Conservation (phyloP, 345 rosid genomes). For the Gossypium anomalum region DNA sequence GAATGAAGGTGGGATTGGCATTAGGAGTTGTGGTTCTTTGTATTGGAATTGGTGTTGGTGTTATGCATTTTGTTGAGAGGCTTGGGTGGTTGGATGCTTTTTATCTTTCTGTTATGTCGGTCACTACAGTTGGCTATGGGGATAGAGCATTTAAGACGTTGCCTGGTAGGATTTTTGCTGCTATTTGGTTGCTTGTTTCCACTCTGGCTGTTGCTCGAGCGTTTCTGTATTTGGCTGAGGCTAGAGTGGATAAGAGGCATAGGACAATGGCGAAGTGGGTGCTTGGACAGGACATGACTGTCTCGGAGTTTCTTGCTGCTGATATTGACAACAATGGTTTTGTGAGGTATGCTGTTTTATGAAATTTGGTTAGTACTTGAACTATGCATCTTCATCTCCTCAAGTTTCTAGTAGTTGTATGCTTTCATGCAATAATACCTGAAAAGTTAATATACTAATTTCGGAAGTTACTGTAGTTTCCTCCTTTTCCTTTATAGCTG, state of each 20-base stretch:
- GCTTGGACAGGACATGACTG: slow-evolving; percentile 74
- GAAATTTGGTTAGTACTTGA: background rate
- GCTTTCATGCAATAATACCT: background rate
- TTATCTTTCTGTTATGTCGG: slow-evolving; percentile 94
- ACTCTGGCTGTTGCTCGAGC: slow-evolving; percentile 88
- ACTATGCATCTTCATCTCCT: slow-evolving; percentile 1
- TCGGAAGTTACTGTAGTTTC: background rate
- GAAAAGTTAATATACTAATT: background rate
- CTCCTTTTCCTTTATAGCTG: background rate
- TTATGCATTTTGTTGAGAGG: slow-evolving; percentile 74
- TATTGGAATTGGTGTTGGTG: slow-evolving; percentile 69
- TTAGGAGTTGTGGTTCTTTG: slow-evolving; percentile 79
- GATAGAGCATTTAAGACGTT: slow-evolving; percentile 66
- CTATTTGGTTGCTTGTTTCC: slow-evolving; percentile 84
- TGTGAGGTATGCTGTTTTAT: slow-evolving; percentile 51
- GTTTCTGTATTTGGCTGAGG: slow-evolving; percentile 74
- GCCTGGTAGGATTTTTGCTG: slow-evolving; percentile 74
- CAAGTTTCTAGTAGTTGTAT: background rate
- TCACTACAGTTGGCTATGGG: slow-evolving; percentile 88
- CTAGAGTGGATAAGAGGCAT: slow-evolving; percentile 83
- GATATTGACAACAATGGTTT: slow-evolving; percentile 81
- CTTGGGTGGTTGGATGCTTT: slow-evolving; percentile 82
- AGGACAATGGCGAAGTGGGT: slow-evolving; percentile 76
- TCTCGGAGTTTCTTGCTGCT: slow-evolving; percentile 79
- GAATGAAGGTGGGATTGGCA: slow-evolving; percentile 92